phyloP scores from a whole-genome alignment of 1,284 basidiomycete genomes.

The Sanghuangporus sanghuang region DNA sequence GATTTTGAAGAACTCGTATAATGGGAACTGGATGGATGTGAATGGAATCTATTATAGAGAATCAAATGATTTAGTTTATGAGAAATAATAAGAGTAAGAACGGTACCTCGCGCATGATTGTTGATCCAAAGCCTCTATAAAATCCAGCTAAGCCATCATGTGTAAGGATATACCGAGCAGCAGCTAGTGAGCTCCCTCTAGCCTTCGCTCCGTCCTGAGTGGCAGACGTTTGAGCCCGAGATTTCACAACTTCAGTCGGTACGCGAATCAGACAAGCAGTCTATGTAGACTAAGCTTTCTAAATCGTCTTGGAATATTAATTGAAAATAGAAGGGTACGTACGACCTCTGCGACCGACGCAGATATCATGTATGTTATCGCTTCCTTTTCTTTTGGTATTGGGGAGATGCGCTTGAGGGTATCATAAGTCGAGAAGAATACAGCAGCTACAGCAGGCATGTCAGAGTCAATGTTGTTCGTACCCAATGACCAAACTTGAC shows the following conservation, averaged over 20 bases:
- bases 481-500: constrained; percentile 20
- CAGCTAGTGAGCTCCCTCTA: constrained; percentile 40
- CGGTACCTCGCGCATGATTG: constrained; percentile 70
- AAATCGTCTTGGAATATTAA: constrained; percentile 27
- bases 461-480: background rate
- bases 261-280: constrained; percentile 91
- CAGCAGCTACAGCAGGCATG: constrained; percentile 50
- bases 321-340: constrained; percentile 27
- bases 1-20: constrained; percentile 88
- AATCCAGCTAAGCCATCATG: constrained; percentile 66
- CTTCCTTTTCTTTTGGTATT: constrained; percentile 48
- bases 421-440: constrained; percentile 96
- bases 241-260: constrained; percentile 93
- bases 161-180: constrained; percentile 44
- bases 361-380: constrained; percentile 76
- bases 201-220: constrained; percentile 44
- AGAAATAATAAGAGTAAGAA: constrained; percentile 3
- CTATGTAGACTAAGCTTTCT: constrained; percentile 34
- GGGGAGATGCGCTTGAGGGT: constrained; percentile 76
- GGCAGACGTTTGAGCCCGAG: constrained; percentile 70
- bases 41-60: constrained; percentile 77
- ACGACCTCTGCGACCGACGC: constrained; percentile 85
- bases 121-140: constrained; percentile 77
- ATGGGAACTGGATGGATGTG: constrained; percentile 94
- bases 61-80: background rate